A percentile compares a stretch with the other conserved stretches of the same genome.
These are phyloP conservation scores for Sordariomycetes sp. DNA, from an alignment of 2,329 filamentous ascomycete genomes.

Conservation along the genomic window DNA sequence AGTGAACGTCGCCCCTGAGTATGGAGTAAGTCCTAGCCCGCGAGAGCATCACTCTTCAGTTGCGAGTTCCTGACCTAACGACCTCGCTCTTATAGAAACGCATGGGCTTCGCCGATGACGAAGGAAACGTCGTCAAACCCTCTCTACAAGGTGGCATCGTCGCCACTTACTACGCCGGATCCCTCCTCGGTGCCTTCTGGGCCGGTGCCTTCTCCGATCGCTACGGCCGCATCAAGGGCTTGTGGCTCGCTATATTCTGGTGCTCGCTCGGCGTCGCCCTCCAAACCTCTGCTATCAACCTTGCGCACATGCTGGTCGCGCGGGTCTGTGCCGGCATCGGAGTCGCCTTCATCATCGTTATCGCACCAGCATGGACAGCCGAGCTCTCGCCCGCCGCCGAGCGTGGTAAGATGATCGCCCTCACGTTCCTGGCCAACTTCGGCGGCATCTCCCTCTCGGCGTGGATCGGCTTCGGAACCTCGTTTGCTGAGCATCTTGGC, in stretches of 20 bases:
- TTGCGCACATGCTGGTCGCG: slow-evolving; percentile 35
- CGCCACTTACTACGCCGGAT: slow-evolving; percentile 33
- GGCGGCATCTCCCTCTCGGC: slow-evolving; percentile 32
- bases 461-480: slow-evolving; percentile 23
- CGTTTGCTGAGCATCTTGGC: slow-evolving; percentile 13
- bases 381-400: slow-evolving; percentile 33
- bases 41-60: too few species aligned
- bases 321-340: slow-evolving; percentile 40
- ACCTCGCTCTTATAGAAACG: too few species aligned
- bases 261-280: slow-evolving; percentile 36
- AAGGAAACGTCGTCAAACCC: slow-evolving; percentile 14
- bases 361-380: slow-evolving; percentile 36
- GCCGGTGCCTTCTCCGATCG: slow-evolving; percentile 19
- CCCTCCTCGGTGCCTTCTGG: slow-evolving; percentile 9
- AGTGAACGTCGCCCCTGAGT: slow-evolving; percentile 30
- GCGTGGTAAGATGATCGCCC: slow-evolving; percentile 33
- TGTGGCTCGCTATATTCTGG: slow-evolving; percentile 21
- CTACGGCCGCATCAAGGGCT: slow-evolving; percentile 32
- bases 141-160: slow-evolving; percentile 39
- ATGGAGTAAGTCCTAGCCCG: too few species aligned
- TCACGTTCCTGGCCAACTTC: slow-evolving; percentile 42
- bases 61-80: too few species aligned
- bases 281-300: slow-evolving; percentile 32
- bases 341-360: slow-evolving; percentile 38
- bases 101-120: not conserved